Conservation (phyloP, 2,329 filamentous ascomycete genomes). For the Aspergillus sp. region DNA sequence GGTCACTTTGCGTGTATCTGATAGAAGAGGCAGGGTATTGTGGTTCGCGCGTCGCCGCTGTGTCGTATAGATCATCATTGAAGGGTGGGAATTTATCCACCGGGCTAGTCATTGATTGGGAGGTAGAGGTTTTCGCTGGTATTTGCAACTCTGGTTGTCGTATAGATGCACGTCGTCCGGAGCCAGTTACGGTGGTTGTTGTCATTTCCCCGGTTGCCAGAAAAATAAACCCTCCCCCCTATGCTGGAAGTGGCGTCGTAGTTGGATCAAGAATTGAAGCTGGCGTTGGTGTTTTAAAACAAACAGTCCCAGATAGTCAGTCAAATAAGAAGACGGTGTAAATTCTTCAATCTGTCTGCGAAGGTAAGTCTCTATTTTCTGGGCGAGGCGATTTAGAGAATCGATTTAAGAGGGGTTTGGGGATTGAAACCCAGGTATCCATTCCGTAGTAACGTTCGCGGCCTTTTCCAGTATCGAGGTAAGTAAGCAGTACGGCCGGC, state of each 20-base stretch:
- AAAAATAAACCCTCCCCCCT: not conserved
- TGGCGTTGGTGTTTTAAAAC: not conserved
- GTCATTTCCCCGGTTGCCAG: constrained; percentile 31
- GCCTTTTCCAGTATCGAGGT: not conserved
- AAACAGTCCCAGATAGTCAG: too few species aligned
- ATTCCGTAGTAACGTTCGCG: constrained; percentile 11
- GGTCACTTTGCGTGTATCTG: constrained; percentile 44
- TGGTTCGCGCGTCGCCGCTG: constrained; percentile 25
- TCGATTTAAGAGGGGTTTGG: not conserved
- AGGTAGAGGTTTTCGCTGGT: constrained; percentile 25
- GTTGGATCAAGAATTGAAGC: not conserved
- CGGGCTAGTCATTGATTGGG: constrained; percentile 35
- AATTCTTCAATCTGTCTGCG: not conserved
- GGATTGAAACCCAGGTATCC: constrained; percentile 1
- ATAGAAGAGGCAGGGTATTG: constrained; percentile 25
- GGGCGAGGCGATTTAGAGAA: not conserved
- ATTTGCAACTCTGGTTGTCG: constrained; percentile 36
- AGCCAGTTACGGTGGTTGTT: constrained; percentile 40
- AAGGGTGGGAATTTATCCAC: constrained; percentile 46
- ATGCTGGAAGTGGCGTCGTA: not conserved
- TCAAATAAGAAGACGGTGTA: not conserved
- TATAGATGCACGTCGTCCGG: constrained; percentile 40
- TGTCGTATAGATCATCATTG: constrained; percentile 37
- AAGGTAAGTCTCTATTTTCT: not conserved
- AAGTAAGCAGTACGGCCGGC: not conserved